Evolutionary conservation across 1,139 yeast species (phyloP), one percentile per base, ranked within the genome.

Genomic region (Kodamaea suecica): DNA sequence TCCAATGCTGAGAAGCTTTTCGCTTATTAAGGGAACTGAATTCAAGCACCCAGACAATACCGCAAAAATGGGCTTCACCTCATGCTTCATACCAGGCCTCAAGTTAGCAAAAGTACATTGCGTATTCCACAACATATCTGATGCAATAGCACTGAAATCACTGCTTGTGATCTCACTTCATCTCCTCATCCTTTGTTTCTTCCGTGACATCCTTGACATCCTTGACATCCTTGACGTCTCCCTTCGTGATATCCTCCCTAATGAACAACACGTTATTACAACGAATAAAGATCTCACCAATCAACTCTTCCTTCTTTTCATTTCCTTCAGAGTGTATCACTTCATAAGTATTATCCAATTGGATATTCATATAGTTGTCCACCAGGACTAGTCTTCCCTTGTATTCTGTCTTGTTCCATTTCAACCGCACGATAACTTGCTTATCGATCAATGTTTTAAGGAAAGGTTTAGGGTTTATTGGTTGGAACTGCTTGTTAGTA

Each of bases 391-490:
- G 70, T n/a, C 59, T 73, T 1, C 98, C 98, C 41, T 67, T 73
- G 61, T 92, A 92, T 55, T 88, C 95, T n/a, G 95, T 84, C 45
- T 77, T 78, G 53, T 88, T 92, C 84, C 96, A 94, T 59, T 92
- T 92, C 43, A 92, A 73, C 37, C 92, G 76, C n/a, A 92, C 95
- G n/a, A 82, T 63, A 11, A 92, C 88, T 15, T 66, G 67, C 42
- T 80, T 73, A 39, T 83, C 81, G 14, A 84, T 70, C 31, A 92
- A 74, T 16, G 84, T 81, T 43, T 83, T 83, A 36, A 92, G 66
- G 49, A 83, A 92, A 20, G 97, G 97, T 57, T 85, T 88, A 16
- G 98, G 98, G 53, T 90, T 90, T 73, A 38, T 31, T 23, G 36
- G 37, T 27, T 34, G 38, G 19, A 35, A 35, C 34, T 11, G 26